Base-by-base conservation (phyloP, 805 yeast species). In the Cyberlindnera bimundalis region DNA sequence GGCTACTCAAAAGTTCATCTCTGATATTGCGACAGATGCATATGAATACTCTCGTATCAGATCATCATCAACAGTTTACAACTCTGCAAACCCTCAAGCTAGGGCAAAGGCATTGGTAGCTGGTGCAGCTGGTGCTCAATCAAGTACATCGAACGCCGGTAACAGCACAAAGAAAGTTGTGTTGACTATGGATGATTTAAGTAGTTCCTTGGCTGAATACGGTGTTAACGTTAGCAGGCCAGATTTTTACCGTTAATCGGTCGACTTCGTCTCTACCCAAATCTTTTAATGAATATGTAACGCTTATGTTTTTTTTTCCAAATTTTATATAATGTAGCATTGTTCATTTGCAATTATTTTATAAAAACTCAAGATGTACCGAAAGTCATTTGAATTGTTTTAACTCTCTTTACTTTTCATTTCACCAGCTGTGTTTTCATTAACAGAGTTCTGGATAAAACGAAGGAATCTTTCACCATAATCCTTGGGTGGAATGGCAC, bases 11-110 rank as follows among this genome's bases (percentile, higher is more conserved):
- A 93, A 93, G 59, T 93, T 93, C 60, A 76, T 93, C 20, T 79
- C 90, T 46, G 99, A 93, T 60, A 81, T 93, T 23, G 96, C 99
- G 2, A 87, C 89, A 13, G 98, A 93, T 58, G 97, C 99, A 0
- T 93, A 88, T 59, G 99, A 93, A 60, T 90, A 88, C 59, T 85
- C 96, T 8, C 71, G 98, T 46, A 93, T 93, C 50, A 74, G 98
- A 47, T 86, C 93, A n/a, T 71, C 86, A 5, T 79, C 88, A 11
- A 79, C 96, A 0, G 95, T 90, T n/a, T 81, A 85, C 54, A 81
- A 83, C 53, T 79, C 95, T 5, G 73, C 85, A 32, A 87, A 87
- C 56, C 95, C 96, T 7, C 95, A 86, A 59, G 83, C 80, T 2
- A 72, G 95, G 55, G 95, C 93, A 0, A 75, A 87, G 52, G 91